These are phyloP conservation scores for Lecanoromycetidae sp. DNA, from an alignment of 2,329 filamentous ascomycete species.

Conservation along the genomic window DNA sequence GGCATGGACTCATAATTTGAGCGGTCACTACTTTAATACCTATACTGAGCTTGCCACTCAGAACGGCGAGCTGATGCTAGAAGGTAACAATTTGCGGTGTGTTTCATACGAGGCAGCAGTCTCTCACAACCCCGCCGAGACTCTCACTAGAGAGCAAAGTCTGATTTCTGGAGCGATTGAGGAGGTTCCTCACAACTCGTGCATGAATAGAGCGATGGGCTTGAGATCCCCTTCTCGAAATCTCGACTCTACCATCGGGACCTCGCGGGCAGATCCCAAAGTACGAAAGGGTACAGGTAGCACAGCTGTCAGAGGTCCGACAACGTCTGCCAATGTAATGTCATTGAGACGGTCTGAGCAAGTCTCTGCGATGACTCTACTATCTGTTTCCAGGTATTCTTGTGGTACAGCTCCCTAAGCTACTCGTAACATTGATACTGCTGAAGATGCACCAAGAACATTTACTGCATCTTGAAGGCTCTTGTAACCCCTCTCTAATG, in stretches of 20 bases:
- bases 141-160: background rate
- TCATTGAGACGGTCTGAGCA: constrained; percentile 25
- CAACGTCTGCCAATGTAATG: constrained; percentile 21
- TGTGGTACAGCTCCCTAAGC: constrained; percentile 24
- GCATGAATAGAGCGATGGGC: constrained; percentile 24
- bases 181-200: constrained; percentile 23
- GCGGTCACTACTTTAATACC: background rate
- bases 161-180: too few species aligned
- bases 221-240: constrained; percentile 22
- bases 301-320: constrained; percentile 27
- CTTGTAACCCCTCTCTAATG: constrained; percentile 3
- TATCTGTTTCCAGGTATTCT: constrained; percentile 22
- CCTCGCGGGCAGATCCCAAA: constrained; percentile 20
- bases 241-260: constrained; percentile 21
- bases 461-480: constrained; percentile 18
- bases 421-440: constrained; percentile 23
- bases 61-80: background rate
- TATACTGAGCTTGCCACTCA: background rate
- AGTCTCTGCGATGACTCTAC: constrained; percentile 25
- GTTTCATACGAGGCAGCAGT: constrained; percentile 4
- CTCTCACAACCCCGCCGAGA: background rate
- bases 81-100: background rate
- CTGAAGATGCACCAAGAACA: constrained; percentile 22
- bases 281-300: constrained; percentile 26
- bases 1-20: background rate